Percentiles rank a stretch among this genome's conserved stretches.
Conservation (phyloP, 768 basidiomycete genomes). For the Leccinum fibrillosum region DNA sequence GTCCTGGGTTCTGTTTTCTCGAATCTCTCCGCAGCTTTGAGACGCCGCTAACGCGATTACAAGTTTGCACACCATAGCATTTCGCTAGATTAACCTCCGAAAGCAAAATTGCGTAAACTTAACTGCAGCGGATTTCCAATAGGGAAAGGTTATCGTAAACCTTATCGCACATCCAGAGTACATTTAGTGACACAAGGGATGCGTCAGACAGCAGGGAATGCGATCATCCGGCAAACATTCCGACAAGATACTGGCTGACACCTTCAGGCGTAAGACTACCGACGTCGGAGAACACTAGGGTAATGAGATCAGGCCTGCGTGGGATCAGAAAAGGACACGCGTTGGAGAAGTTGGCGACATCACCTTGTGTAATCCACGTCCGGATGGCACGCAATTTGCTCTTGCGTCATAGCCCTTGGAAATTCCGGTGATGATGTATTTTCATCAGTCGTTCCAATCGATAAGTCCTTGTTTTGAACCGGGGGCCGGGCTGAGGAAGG, state of each 20-base stretch:
- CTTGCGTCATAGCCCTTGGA: constrained; percentile 58
- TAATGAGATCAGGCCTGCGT: constrained; percentile 83
- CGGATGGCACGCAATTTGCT: constrained; percentile 80
- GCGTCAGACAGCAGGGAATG: constrained; percentile 10
- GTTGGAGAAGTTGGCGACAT: constrained; percentile 16
- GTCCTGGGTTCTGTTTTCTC: constrained; percentile 8
- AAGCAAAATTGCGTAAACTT: constrained; percentile 18
- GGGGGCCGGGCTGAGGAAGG: constrained; percentile 7
- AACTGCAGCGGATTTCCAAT: constrained; percentile 19
- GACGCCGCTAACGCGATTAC: constrained; percentile 8
- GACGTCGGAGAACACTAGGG: constrained; percentile 91
- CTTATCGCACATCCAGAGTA: constrained; percentile 25
- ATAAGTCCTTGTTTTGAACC: constrained; percentile 1
- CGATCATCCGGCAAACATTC: constrained; percentile 79
- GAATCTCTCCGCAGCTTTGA: constrained; percentile 15
- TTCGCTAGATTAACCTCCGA: constrained; percentile 14
- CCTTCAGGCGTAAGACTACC: constrained; percentile 91
- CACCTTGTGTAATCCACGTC: constrained; percentile 93
- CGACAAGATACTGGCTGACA: constrained; percentile 92
- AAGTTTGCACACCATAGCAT: constrained; percentile 8
- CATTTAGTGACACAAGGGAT: background rate
- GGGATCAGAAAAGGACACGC: constrained; percentile 23
- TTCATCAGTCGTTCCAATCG: constrained; percentile 3
- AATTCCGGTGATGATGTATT: constrained; percentile 1
- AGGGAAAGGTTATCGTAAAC: constrained; percentile 37